These are phyloP conservation scores for Colletotrichum lini DNA, from an alignment of 2,329 filamentous ascomycete species.

Conservation along the genomic window DNA sequence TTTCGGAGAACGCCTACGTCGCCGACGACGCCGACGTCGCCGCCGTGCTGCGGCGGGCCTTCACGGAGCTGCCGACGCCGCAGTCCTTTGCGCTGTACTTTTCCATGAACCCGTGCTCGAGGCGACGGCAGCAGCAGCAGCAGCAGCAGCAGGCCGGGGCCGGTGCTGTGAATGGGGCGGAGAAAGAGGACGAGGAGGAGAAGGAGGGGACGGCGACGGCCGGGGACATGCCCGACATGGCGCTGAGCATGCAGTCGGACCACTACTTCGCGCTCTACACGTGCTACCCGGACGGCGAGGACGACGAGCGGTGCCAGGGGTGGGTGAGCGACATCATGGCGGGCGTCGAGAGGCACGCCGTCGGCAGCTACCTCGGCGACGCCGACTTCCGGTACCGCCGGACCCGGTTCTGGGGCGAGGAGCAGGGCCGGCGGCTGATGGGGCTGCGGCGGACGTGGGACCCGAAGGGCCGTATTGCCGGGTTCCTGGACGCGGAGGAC, in stretches of 20 bases:
- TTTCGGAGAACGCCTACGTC: slow-evolving; percentile 66
- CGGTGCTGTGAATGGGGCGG: too few relatives aligned
- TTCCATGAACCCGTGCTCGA: slow-evolving; percentile 63
- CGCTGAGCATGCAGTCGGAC: slow-evolving; percentile 67
- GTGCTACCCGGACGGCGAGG: slow-evolving; percentile 61
- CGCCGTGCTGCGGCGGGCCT: slow-evolving; percentile 60
- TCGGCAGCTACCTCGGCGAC: slow-evolving; percentile 69
- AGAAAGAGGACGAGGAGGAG: slow-evolving; percentile 43
- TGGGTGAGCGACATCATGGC: slow-evolving; percentile 62
- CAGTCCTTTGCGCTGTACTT: slow-evolving; percentile 65
- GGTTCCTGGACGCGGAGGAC: slow-evolving; percentile 63
- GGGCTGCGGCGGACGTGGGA: slow-evolving; percentile 60
- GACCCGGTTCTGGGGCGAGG: slow-evolving; percentile 63
- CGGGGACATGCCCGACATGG: slow-evolving; percentile 62
- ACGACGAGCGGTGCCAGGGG: slow-evolving; percentile 58
- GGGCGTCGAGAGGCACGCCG: slow-evolving; percentile 56
- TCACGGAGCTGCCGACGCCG: slow-evolving; percentile 61
- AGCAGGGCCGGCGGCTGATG: slow-evolving; percentile 58
- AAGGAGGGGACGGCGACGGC: slow-evolving; percentile 49
- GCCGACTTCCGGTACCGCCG: slow-evolving; percentile 64
- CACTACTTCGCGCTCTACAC: slow-evolving; percentile 70
- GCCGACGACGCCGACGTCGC: slow-evolving; percentile 62
- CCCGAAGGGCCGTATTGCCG: slow-evolving; percentile 53
- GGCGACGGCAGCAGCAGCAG: slow-evolving; percentile 9
- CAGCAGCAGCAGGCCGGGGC: too few relatives aligned